Evolutionary conservation across 306 rosid genomes (phyloP), one percentile per base, ranked within the genome.

Genomic region (Vigna unguiculata): DNA sequence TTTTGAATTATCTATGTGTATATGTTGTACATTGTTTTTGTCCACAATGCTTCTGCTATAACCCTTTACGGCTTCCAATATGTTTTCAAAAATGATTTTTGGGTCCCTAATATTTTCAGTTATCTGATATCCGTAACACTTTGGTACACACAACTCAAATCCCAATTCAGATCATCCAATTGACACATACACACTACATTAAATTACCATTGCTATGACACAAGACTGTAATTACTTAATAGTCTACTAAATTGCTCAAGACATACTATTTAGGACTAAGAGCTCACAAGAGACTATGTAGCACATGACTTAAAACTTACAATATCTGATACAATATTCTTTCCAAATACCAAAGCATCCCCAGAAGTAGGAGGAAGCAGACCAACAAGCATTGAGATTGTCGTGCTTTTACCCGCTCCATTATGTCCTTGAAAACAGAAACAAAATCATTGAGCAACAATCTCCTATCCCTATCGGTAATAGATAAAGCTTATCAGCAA

Each of bases 361-460:
- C 98, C 98, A 32, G 92, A 86, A 83, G 96, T 87, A 70, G 98
- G 98, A 74, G 85, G 86, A 91, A 89, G 81, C 77, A 92, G 96
- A 71, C 98, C 98, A 75, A 94, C 98, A 71, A 94, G 97, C 97
- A 94, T 94, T 46, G 98, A 90, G 77, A 94, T 92, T 40, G 98
- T 90, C 11, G 98, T 94, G 83, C 97, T 92, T 85, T 94, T 94
- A 34, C 98, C 98, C 86, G 98, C 98, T 69, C 97, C 97, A 76
- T 90, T 94, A 81, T 94, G 98, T 77, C 98, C 98, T 94, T 83
- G 61, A 85, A 77, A 83, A 51, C 47, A 36, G 53, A 74, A 66
- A 64, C 46, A 76, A 14, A 84, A 82, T 71, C 46, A 45, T 47
- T 62, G 46, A 63, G 75, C 25, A 72, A 77, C 25, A 72, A 77